Evolutionary conservation across 192 early-diverging fungal species (phyloP), one percentile per base, ranked within the genome.

Genomic region (Coemansia aciculifera): DNA sequence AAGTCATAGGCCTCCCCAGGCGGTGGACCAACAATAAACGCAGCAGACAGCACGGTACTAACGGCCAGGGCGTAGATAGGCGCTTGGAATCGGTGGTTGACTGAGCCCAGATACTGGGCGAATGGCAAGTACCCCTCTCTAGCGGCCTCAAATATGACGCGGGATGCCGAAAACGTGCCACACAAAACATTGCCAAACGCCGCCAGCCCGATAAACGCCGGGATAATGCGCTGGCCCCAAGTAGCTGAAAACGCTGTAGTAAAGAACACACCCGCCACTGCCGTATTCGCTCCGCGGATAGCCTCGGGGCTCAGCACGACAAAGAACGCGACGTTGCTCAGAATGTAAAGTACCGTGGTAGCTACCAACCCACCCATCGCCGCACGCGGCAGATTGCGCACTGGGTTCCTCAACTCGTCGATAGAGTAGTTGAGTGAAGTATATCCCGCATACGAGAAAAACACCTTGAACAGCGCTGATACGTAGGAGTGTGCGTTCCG

Each of bases 361-460:
- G 84, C 63, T 21, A 74, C 57, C 48, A 89, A 63, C 1, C 85
- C 86, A 42, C 85, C 78, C 32, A 85, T 46, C 12, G 85, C 85
- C 17, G 85, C 85, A 0, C 83, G 73, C 31, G 86, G 87, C 64
- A 90, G 73, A 63, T 87, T 90, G 64, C 83, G 84, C 44, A 78
- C 75, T 11, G 88, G 88, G 42, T 74, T 66, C 10, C 76, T 64
- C 54, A 90, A 75, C 72, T 90, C 88, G 63, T 84, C 87, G 1
- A 88, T 78, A 3, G 81, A 81, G 74, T 89, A 90, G 66, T 87
- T 85, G 17, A 87, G 69, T 49, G 85, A 80, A 19, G 77, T 84
- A 74, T 80, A 90, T 12, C 88, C 88, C 36, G 84, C 77, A 52
- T 87, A 90, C 6, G 86, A 81, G 54, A 79, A 87, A 27, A 86